A percentile compares a stretch with the other conserved stretches of the same genome.
Conservation (phyloP, 23 red algal genomes). For the Gracilariopsis chorda region DNA sequence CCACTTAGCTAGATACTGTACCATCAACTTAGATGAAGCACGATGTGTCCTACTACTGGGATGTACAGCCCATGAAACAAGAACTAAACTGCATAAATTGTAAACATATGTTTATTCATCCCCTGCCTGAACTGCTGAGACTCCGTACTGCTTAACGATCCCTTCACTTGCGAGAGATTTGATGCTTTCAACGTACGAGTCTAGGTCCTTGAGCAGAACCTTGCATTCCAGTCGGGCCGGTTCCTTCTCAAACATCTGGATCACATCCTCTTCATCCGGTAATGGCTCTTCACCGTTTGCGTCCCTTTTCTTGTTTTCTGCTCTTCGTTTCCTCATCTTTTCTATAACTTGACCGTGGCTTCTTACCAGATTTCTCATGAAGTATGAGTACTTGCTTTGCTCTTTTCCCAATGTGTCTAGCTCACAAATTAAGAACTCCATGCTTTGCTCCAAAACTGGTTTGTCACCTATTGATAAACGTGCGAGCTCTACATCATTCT, state of each 20-base stretch:
- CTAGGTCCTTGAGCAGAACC: constrained; percentile 73
- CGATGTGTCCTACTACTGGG: no score
- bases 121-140: constrained; percentile 62
- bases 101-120: constrained; percentile 73
- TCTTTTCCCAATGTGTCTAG: constrained; percentile 89
- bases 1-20: neutral
- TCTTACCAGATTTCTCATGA: constrained; percentile 80
- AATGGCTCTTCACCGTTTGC: constrained; percentile 76
- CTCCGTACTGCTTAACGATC: constrained; percentile 75
- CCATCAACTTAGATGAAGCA: no score
- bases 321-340: constrained; percentile 79
- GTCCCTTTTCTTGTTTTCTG: constrained; percentile 63
- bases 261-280: constrained; percentile 80
- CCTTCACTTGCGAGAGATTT: constrained; percentile 72
- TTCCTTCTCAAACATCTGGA: constrained; percentile 72
- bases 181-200: constrained; percentile 64
- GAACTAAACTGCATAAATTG: no score
- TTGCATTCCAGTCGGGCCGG: constrained; percentile 77
- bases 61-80: no score
- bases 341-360: constrained; percentile 65
- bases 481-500: constrained; percentile 66
- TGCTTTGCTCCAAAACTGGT: constrained; percentile 79
- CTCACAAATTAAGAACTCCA: constrained; percentile 82
- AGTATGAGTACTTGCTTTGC: constrained; percentile 91
- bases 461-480: constrained; percentile 74